These are phyloP conservation scores for Euphorbia peplus DNA, from an alignment of 345 rosid genomes.

Conservation along the genomic window DNA sequence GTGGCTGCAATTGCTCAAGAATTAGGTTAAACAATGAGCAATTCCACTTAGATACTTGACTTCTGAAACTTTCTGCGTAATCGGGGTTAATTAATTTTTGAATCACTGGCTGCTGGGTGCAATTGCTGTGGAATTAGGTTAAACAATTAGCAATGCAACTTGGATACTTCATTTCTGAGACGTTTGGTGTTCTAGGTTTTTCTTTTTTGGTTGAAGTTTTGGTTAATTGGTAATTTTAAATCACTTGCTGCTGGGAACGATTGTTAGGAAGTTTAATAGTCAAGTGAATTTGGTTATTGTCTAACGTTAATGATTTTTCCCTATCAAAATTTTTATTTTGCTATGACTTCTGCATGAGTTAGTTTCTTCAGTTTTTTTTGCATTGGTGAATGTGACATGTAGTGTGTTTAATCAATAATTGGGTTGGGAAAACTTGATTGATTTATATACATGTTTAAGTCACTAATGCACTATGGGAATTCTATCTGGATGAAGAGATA, in stretches of 20 bases:
- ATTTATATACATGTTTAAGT: neutral
- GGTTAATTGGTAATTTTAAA: neutral
- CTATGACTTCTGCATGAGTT: neutral
- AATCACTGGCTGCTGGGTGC: too few relatives aligned
- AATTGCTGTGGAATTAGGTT: too few relatives aligned
- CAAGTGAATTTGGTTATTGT: neutral
- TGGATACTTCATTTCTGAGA: too few relatives aligned
- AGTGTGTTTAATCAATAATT: neutral
- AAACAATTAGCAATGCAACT: too few relatives aligned
- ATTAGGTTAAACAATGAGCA: too few relatives aligned
- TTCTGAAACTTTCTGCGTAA: too few relatives aligned
- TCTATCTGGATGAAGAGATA: neutral
- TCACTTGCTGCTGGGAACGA: neutral
- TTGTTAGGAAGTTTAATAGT: neutral
- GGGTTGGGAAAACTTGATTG: neutral
- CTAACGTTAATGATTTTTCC: neutral
- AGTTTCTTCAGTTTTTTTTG: neutral
- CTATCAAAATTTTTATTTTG: neutral
- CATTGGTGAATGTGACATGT: neutral
- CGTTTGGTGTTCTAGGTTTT: neutral
- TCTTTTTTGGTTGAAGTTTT: neutral
- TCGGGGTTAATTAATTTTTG: too few relatives aligned
- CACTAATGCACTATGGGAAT: neutral
- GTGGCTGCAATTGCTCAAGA: neutral
- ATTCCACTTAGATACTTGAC: too few relatives aligned